phyloP scores from a whole-genome alignment of 345 rosid genomes.

The Dovyalis caffra region DNA sequence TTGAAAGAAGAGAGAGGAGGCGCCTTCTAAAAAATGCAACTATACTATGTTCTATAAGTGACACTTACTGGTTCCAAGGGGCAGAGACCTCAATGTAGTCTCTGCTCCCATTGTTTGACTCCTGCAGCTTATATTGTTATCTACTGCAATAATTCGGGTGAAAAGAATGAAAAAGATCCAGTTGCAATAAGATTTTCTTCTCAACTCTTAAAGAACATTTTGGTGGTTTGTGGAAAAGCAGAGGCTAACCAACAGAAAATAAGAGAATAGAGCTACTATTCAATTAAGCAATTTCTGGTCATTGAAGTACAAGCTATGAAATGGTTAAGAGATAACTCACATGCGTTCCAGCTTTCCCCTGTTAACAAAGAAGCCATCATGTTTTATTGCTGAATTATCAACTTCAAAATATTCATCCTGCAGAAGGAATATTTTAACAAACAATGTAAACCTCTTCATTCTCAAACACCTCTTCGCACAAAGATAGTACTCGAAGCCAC shows the following conservation, averaged over 20 bases:
- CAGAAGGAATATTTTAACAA: slow-evolving; percentile 13
- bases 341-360: slow-evolving; percentile 82
- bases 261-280: background rate
- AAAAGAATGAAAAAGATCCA: background rate
- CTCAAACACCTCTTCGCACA: background rate
- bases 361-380: slow-evolving; percentile 88
- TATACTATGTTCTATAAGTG: background rate
- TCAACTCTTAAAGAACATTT: background rate
- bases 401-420: slow-evolving; percentile 99
- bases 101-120: background rate
- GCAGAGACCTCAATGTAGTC: background rate
- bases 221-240: background rate
- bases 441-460: background rate
- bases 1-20: background rate
- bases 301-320: background rate
- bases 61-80: background rate
- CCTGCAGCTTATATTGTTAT: background rate
- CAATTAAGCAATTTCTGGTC: background rate
- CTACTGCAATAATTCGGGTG: background rate
- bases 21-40: background rate
- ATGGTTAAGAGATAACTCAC: slow-evolving; percentile 49
- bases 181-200: background rate
- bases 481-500: background rate
- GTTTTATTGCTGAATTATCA: slow-evolving; percentile 83
- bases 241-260: background rate